phyloP scores from a whole-genome alignment of 1,284 basidiomycete species.

The Tilletia caries region DNA sequence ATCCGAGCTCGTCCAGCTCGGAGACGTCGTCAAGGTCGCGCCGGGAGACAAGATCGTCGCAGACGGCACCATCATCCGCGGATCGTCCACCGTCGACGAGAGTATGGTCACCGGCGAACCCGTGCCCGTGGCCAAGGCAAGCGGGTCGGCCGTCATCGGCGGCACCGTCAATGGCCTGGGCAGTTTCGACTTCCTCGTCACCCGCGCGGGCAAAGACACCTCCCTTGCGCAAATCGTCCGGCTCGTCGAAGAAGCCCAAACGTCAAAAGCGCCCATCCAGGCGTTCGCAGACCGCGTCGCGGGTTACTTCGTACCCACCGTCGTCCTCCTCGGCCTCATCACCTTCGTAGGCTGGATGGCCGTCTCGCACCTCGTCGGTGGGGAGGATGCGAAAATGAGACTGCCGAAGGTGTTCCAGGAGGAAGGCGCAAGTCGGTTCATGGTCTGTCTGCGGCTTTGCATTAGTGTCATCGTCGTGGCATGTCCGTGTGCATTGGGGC shows the following conservation, averaged over 20 bases:
- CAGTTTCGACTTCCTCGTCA: slow-evolving; percentile 91
- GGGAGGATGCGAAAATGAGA: slow-evolving; percentile 51
- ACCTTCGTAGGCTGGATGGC: slow-evolving; percentile 85
- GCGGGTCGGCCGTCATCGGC: slow-evolving; percentile 82
- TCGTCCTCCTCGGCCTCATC: slow-evolving; percentile 74
- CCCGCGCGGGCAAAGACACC: slow-evolving; percentile 91
- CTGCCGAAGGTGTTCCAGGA: slow-evolving; percentile 80
- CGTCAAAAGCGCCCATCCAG: slow-evolving; percentile 95
- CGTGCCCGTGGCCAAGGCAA: slow-evolving; percentile 78
- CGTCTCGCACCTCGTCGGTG: slow-evolving; percentile 63
- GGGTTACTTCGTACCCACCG: slow-evolving; percentile 89
- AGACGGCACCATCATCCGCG: slow-evolving; percentile 82
- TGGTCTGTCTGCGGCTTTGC: slow-evolving; percentile 92
- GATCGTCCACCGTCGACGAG: slow-evolving; percentile 86
- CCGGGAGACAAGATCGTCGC: slow-evolving; percentile 96
- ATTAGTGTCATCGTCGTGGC: slow-evolving; percentile 98
- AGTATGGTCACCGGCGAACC: slow-evolving; percentile 96
- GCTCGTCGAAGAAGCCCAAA: slow-evolving; percentile 96
- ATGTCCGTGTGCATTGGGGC: slow-evolving; percentile 93
- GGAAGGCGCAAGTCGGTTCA: slow-evolving; percentile 78
- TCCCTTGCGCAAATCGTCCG: slow-evolving; percentile 92
- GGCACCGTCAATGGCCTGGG: slow-evolving; percentile 95
- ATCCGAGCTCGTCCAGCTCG: slow-evolving; percentile 90
- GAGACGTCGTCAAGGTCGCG: slow-evolving; percentile 87
- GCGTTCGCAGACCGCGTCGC: slow-evolving; percentile 92